Evolutionary conservation across 2,329 filamentous ascomycete species (phyloP).

Genomic region (Calonectria montana): DNA sequence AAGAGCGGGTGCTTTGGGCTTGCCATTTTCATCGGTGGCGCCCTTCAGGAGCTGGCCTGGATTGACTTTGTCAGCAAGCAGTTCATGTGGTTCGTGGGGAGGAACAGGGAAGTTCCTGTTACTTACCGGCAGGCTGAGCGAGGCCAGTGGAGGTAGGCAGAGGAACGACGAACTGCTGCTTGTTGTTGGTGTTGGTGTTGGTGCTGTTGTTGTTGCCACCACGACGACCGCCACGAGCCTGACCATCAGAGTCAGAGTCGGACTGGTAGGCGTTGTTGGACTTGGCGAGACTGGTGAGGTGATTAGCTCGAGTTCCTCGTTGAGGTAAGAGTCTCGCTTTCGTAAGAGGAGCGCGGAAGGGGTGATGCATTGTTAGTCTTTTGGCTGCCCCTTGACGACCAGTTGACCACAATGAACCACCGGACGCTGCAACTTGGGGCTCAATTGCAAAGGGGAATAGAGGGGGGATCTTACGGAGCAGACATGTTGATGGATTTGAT

Average conservation of each 20-base stretch:
- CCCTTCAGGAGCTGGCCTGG: conserved; percentile 67
- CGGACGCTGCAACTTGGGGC: neutral
- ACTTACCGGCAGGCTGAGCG: conserved; percentile 47
- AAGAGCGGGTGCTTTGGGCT: conserved; percentile 67
- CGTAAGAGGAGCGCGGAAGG: conserved; percentile 30
- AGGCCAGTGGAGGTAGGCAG: conserved; percentile 49
- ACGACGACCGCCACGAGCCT: conserved; percentile 45
- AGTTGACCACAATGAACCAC: conserved; percentile 10
- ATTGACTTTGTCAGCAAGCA: conserved; percentile 15
- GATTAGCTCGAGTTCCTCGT: conserved; percentile 26
- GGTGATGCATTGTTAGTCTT: conserved; percentile 37
- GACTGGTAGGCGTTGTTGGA: conserved; percentile 41
- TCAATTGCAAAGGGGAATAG: neutral
- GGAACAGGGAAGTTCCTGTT: conserved; percentile 38
- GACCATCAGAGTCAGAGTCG: conserved; percentile 46
- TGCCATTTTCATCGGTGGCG: conserved; percentile 66
- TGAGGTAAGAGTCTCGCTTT: conserved; percentile 21
- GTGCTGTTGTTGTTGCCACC: conserved; percentile 12
- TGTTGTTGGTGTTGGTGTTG: neutral
- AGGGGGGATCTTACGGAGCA: conserved; percentile 39
- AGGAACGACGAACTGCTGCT: conserved; percentile 43
- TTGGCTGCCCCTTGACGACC: conserved; percentile 20
- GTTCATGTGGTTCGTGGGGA: neutral
- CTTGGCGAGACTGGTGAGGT: conserved; percentile 40
- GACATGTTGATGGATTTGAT: conserved; percentile 39